phyloP scores from a whole-genome alignment of 208 protist genomes.

The Naegleria lovaniensis region DNA sequence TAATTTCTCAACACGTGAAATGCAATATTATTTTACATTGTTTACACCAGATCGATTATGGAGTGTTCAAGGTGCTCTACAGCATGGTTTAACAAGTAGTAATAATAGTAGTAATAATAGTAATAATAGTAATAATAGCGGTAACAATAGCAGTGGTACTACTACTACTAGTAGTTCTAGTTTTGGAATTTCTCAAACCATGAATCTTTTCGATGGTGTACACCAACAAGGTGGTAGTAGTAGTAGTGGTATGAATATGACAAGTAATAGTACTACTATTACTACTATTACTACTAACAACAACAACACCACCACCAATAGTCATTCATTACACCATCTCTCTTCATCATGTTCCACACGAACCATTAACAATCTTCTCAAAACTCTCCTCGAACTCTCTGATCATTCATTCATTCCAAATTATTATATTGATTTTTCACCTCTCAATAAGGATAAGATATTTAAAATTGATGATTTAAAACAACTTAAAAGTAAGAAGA shows the following conservation, averaged over 20 bases:
- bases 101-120: neutral
- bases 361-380: neutral
- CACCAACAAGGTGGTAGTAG: no score
- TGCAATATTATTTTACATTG: slow-evolving; percentile 24
- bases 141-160: no score
- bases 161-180: no score
- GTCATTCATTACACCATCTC: no score
- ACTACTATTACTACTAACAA: neutral
- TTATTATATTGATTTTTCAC: slow-evolving; percentile 23
- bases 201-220: no score
- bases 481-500: neutral
- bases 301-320: neutral
- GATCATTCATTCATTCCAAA: neutral
- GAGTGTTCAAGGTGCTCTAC: no score
- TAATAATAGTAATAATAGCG: neutral
- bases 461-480: neutral
- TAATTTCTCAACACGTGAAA: neutral
- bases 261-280: neutral
- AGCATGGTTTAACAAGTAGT: neutral
- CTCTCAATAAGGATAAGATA: neutral
- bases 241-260: no score
- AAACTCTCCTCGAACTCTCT: neutral
- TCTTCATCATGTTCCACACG: no score
- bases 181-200: no score
- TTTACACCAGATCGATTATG: neutral